These are phyloP conservation scores for Epichloe baconii DNA, from an alignment of 2,329 filamentous ascomycete genomes.

Conservation along the genomic window DNA sequence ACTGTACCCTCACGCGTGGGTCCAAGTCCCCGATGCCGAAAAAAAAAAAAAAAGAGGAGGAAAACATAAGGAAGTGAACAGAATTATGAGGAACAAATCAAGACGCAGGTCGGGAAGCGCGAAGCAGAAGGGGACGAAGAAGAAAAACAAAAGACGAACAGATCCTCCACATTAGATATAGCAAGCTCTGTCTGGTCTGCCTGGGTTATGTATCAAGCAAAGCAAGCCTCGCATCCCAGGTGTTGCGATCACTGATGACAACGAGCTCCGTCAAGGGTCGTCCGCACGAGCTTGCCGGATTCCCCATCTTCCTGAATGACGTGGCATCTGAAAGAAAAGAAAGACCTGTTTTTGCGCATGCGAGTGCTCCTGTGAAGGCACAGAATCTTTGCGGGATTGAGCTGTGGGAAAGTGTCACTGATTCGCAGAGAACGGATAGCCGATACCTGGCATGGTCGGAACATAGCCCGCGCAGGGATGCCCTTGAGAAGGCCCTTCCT, in stretches of 20 bases:
- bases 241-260: too few relatives aligned
- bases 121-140: neutral
- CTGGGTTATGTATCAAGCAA: neutral
- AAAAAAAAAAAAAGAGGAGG: neutral
- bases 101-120: too few relatives aligned
- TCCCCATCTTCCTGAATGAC: too few relatives aligned
- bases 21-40: neutral
- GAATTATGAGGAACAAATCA: too few relatives aligned
- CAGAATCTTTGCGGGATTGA: neutral
- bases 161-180: neutral
- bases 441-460: conserved; percentile 16
- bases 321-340: too few relatives aligned
- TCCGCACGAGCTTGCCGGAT: too few relatives aligned
- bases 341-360: too few relatives aligned
- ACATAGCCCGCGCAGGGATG: conserved; percentile 1
- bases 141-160: neutral
- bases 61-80: too few relatives aligned
- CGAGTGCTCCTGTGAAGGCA: too few relatives aligned
- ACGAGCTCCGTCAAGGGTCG: too few relatives aligned
- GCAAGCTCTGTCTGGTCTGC: neutral
- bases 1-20: neutral
- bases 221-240: too few relatives aligned
- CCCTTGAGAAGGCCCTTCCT: conserved; percentile 13
- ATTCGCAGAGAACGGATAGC: conserved; percentile 14
- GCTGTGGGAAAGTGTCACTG: neutral